phyloP scores from a whole-genome alignment of 2,329 filamentous ascomycete species.

The Penicillium palitans region DNA sequence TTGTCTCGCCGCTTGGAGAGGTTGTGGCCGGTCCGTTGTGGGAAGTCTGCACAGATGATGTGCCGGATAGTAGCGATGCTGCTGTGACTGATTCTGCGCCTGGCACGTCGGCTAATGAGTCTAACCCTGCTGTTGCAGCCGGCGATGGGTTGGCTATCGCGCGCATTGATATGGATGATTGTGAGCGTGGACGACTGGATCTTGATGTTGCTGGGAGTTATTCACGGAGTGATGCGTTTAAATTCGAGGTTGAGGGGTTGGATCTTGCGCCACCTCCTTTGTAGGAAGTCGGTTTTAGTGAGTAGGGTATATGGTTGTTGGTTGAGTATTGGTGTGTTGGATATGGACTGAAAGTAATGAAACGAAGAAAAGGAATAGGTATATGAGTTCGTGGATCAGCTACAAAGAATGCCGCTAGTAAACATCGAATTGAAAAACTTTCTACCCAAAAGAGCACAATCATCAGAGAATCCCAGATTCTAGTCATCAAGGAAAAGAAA shows the following conservation, averaged over 20 bases:
- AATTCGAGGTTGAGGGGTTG: conserved; percentile 59
- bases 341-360: neutral
- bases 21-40: conserved; percentile 77
- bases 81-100: conserved; percentile 30
- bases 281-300: neutral
- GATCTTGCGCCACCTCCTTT: conserved; percentile 59
- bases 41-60: conserved; percentile 55
- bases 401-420: conserved; percentile 1
- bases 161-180: conserved; percentile 85
- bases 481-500: neutral
- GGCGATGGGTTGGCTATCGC: conserved; percentile 59
- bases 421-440: neutral
- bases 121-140: conserved; percentile 9
- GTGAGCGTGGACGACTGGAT: conserved; percentile 75
- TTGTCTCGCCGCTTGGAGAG: conserved; percentile 74
- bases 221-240: conserved; percentile 68
- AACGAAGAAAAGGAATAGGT: neutral
- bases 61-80: conserved; percentile 27
- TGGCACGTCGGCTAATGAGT: conserved; percentile 31
- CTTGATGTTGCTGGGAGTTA: conserved; percentile 84
- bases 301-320: neutral
- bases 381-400: neutral
- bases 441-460: neutral
- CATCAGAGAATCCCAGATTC: conserved; percentile 4
- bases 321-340: neutral